phyloP scores from a whole-genome alignment of 2,329 filamentous ascomycete genomes.

The Aspergillus hortae region DNA sequence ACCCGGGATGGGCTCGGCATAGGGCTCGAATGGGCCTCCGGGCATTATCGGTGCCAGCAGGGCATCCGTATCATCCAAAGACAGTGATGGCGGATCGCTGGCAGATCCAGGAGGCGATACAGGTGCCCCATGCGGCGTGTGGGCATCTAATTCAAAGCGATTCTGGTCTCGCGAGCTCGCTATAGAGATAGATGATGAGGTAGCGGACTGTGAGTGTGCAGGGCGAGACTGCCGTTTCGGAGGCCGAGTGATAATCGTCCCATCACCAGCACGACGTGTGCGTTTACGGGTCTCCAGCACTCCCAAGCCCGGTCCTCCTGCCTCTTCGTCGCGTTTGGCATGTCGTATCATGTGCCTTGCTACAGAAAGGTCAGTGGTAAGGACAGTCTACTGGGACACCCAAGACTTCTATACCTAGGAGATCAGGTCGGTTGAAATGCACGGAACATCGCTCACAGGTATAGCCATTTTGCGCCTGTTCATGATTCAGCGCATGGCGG shows the following conservation, averaged over 20 bases:
- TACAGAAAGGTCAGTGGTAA: conserved; percentile 26
- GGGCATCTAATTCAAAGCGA: conserved; percentile 9
- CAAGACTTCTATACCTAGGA: conserved; percentile 45
- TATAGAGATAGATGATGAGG: conserved; percentile 13
- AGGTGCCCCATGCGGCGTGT: conserved; percentile 16
- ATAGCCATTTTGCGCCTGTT: conserved; percentile 44
- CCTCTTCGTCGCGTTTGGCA: conserved; percentile 50
- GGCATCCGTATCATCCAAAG: conserved; percentile 23
- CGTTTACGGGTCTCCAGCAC: conserved; percentile 50
- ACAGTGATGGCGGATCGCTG: conserved; percentile 19
- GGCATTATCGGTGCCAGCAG: conserved; percentile 31
- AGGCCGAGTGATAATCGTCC: conserved; percentile 44
- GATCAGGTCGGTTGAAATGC: conserved; percentile 59
- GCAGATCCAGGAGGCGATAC: conserved; percentile 27
- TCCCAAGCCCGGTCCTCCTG: conserved; percentile 45
- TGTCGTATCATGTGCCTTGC: conserved; percentile 57
- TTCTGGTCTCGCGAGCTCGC: conserved; percentile 9
- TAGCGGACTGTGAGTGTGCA: conserved; percentile 1
- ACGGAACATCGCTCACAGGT: conserved; percentile 59
- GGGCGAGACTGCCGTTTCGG: conserved; percentile 21
- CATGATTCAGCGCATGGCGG: conserved; percentile 56
- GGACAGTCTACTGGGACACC: background rate
- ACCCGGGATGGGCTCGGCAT: conserved; percentile 29
- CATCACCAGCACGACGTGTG: conserved; percentile 47
- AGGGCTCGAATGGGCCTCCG: conserved; percentile 28